These are phyloP conservation scores for Fusarium austroafricanum DNA, from an alignment of 2,329 filamentous ascomycete genomes.

Conservation along the genomic window DNA sequence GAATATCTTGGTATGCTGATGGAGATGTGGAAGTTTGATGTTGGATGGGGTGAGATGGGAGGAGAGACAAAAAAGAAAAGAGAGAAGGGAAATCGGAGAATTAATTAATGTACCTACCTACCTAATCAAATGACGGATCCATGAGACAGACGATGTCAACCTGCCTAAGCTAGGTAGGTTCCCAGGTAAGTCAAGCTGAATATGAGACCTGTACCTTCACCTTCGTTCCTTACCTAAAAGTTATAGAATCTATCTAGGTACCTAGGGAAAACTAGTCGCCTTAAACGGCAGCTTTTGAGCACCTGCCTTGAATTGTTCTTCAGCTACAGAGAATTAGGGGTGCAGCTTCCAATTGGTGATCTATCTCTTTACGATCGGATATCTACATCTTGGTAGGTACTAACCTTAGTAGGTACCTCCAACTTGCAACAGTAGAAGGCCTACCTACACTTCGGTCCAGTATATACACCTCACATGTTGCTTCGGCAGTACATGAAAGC, in stretches of 20 bases:
- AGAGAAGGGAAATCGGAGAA: conserved; percentile 9
- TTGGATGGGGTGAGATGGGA: not conserved
- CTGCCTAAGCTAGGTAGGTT: not conserved
- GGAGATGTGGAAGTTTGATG: not conserved
- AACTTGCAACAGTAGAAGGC: not conserved
- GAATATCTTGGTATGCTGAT: conserved; percentile 13
- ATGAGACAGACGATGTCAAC: not conserved
- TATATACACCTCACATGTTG: not conserved
- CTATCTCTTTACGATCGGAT: not conserved
- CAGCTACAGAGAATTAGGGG: not conserved
- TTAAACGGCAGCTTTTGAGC: conserved; percentile 18
- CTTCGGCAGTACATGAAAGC: conserved; percentile 1
- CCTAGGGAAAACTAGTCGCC: conserved; percentile 23
- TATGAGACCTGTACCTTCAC: not conserved
- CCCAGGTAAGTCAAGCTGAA: not conserved
- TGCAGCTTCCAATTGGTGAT: not conserved
- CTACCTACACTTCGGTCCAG: not conserved
- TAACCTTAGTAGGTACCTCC: not conserved
- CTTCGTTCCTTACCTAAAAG: not conserved
- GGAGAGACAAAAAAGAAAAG: not conserved
- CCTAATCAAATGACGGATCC: conserved; percentile 13
- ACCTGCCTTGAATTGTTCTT: conserved; percentile 9
- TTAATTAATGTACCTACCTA: conserved; percentile 1
- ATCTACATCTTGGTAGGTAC: no score
- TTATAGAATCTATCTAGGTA: not conserved